Conservation (phyloP, 1,284 basidiomycete genomes). For the Leccinum ponderosum region DNA sequence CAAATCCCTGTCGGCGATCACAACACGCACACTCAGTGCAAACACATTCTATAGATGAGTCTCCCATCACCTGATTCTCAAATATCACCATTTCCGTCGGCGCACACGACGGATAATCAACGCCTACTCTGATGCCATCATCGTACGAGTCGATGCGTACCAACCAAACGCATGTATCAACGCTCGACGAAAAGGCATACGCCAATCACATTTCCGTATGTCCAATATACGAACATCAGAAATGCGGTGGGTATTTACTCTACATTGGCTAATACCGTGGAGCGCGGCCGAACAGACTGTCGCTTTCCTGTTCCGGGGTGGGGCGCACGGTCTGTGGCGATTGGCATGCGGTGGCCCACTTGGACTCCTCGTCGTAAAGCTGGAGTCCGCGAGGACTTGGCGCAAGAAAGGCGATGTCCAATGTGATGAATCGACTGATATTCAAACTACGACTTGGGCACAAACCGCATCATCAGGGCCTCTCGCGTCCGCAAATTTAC, state of each 20-base stretch:
- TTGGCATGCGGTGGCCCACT: background rate
- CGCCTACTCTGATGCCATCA: background rate
- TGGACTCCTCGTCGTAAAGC: background rate
- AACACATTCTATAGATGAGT: conserved; percentile 1
- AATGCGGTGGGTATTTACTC: background rate
- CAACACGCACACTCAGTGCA: conserved; percentile 16
- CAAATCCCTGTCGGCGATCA: conserved; percentile 19
- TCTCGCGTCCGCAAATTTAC: background rate
- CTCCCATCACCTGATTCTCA: conserved; percentile 7
- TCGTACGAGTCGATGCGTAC: background rate
- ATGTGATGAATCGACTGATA: conserved; percentile 1
- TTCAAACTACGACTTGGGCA: conserved; percentile 3
- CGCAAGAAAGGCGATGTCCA: conserved; percentile 4
- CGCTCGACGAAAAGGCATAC: background rate
- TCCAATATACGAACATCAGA: background rate
- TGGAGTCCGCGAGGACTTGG: conserved; percentile 2
- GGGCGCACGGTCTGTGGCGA: background rate
- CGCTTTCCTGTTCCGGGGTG: background rate
- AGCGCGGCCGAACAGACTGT: conserved; percentile 1
- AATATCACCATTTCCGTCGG: conserved; percentile 8
- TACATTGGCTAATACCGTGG: background rate
- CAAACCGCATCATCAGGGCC: background rate
- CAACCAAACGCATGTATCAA: background rate
- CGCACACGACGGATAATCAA: conserved; percentile 2
- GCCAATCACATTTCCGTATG: conserved; percentile 1